Evolutionary conservation across 1,284 basidiomycete genomes (phyloP).

Genomic region (Earliella scabrosa): DNA sequence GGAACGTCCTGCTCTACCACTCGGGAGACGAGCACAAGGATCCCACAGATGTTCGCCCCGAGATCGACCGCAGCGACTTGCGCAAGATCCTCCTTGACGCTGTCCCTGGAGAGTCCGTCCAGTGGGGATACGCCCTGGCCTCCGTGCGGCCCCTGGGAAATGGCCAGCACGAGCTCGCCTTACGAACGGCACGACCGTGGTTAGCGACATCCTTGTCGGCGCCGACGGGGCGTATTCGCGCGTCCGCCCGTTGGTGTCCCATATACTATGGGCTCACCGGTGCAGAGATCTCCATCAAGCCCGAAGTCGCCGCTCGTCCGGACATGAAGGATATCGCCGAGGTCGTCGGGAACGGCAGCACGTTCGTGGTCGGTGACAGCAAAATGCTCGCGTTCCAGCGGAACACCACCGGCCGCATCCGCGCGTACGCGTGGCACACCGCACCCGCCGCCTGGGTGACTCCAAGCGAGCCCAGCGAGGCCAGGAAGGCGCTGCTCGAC

Average conservation of each 20-base stretch:
- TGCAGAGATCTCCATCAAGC: slow-evolving; percentile 8
- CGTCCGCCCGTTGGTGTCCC: slow-evolving; percentile 37
- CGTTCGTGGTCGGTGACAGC: background rate
- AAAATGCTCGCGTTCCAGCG: slow-evolving; percentile 2
- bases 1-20: background rate
- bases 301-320: background rate
- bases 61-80: slow-evolving; percentile 18
- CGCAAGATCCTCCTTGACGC: slow-evolving; percentile 19
- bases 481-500: slow-evolving; percentile 6
- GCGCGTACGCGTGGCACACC: slow-evolving; percentile 12
- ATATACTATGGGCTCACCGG: slow-evolving; percentile 11
- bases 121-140: slow-evolving; percentile 12
- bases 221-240: slow-evolving; percentile 51
- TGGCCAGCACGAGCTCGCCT: slow-evolving; percentile 16
- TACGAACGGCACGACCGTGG: slow-evolving; percentile 5
- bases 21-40: background rate
- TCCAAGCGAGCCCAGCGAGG: slow-evolving; percentile 7
- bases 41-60: slow-evolving; percentile 11
- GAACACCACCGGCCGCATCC: slow-evolving; percentile 15
- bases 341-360: slow-evolving; percentile 7
- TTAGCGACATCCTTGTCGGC: slow-evolving; percentile 40
- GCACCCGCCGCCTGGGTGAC: slow-evolving; percentile 1
- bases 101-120: slow-evolving; percentile 8
- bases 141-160: background rate
- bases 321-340: slow-evolving; percentile 6